Base-by-base conservation (phyloP, 148 eudicot genomes). In the Fagopyrum homotropicum region DNA sequence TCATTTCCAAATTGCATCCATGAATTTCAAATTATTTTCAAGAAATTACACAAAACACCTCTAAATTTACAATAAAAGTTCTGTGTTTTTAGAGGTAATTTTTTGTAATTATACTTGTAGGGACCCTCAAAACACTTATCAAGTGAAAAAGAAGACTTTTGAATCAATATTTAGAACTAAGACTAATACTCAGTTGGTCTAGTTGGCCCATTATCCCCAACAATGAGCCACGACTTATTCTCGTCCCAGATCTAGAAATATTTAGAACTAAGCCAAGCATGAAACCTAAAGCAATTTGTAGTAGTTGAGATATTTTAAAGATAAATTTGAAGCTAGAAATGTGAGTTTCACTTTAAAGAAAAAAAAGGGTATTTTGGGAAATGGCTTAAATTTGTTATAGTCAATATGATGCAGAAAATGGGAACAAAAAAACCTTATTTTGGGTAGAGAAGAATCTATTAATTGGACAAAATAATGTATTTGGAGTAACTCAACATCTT, bases 381-480 rank as follows among this genome's bases (percentile, higher is more conserved):
- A 43, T 12, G 71, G 71, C 15, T 66, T 29, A 66, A 59, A 30
- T 66, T 40, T 40, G 17, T 14, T 66, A 8, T 40, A 66, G 71
- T 66, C 17, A 66, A 40, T 40, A 6, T 40, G 71, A 46, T 66
- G 71, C 71, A 66, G 71, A 43, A 40, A 66, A 35, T 66, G 71
- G 46, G 71, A 66, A 66, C 46, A 40, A 66, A 66, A 29, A 14
- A 40, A 1, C 45, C 71, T 46, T 40, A 5, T 35, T 66, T 66
- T 66, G 47, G 71, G 35, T 35, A 11, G 46, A 66, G 43, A 66
- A 43, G 47, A 12, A 15, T 63, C 45, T 35, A 9, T 5, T 11
- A 63, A 29, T 63, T 63, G 69, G 69, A 66, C 46, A 66, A 66
- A 66, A 66, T 66, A 66, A 66, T 66, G 71, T 49, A 49, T 66